phyloP scores from a whole-genome alignment of 1,284 basidiomycete genomes.

The Schizophyllum amplum region DNA sequence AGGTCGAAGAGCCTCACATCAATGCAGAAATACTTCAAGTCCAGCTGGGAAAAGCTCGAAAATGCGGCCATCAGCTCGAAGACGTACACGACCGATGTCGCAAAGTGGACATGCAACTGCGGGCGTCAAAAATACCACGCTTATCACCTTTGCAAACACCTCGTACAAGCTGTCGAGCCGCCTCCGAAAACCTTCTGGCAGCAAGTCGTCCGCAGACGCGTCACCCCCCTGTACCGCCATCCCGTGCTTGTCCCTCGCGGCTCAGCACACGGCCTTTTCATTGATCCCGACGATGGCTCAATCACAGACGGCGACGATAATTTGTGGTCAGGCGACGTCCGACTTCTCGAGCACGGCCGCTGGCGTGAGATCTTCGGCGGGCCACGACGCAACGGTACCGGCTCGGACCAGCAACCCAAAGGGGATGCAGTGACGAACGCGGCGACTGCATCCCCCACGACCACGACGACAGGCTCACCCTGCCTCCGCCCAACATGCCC shows the following conservation, averaged over 20 bases:
- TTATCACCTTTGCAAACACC: constrained; percentile 25
- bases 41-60: constrained; percentile 10
- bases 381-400: no score
- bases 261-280: neutral
- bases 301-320: constrained; percentile 9
- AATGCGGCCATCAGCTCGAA: neutral
- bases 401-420: no score
- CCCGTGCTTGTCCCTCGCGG: neutral
- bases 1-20: constrained; percentile 5
- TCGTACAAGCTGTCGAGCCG: constrained; percentile 18
- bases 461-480: no score
- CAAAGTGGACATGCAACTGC: constrained; percentile 22
- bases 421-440: no score
- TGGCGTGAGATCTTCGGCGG: no score
- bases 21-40: constrained; percentile 14
- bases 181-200: constrained; percentile 14
- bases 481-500: no score
- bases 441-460: no score
- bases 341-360: no score
- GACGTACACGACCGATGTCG: constrained; percentile 16
- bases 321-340: neutral
- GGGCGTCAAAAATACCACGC: constrained; percentile 20
- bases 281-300: neutral
- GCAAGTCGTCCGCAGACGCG: constrained; percentile 14
- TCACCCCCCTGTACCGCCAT: constrained; percentile 4